Base-by-base conservation (phyloP, 2,329 filamentous ascomycete species). In the Dactylellina haptotyla region DNA sequence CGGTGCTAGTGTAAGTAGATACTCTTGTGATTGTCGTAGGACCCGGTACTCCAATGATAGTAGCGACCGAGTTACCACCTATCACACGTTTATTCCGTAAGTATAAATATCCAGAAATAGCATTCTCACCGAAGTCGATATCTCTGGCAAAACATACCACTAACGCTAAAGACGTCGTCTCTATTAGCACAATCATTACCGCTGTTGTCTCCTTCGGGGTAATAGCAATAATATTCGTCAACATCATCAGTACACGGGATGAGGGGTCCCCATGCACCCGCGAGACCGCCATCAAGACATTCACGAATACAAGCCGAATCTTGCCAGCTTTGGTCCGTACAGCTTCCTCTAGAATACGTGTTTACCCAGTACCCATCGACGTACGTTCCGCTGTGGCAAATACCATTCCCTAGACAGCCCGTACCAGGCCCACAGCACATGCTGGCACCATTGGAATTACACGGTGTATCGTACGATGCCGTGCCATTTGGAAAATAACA, bases 271-370 rank as follows among this genome's bases (percentile, higher is more conserved):
- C 53, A 58, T 32, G 18, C 12, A 54, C 43, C 30, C 12, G 37
- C 28, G 14, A 57, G 43, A 14, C 34, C 45, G 20, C 39, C 62
- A 28, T 58, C 46, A n/a, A 66, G 37, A 25, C 51, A 66, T n/a
- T 66, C 16, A 6, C 34, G 39, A 3, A 66, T 58, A 51, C 62
- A 66, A 20, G 62, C 62, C 14, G 23, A 30, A 14, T 57, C 56
- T 16, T 58, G 8, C 63, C 63, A 67, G 10, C n/a, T 43, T n/a
- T 51, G 32, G 28, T 67, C 63, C 16, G 63, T 67, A 53, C 63
- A 67, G 23, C 53, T 67, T 1, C 63, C 53, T 37, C 63, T 59
- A 8, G 63, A 53, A 18, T 59, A 59, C 3, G 45, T 67, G 8
- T 48, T 32, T 30, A 26, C 20, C 32, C 34, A 54, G 18, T 34